Evolutionary conservation across 2,329 filamentous ascomycete genomes (phyloP), one percentile per base, ranked within the genome.

Genomic region (Trichoderma simmonsii): DNA sequence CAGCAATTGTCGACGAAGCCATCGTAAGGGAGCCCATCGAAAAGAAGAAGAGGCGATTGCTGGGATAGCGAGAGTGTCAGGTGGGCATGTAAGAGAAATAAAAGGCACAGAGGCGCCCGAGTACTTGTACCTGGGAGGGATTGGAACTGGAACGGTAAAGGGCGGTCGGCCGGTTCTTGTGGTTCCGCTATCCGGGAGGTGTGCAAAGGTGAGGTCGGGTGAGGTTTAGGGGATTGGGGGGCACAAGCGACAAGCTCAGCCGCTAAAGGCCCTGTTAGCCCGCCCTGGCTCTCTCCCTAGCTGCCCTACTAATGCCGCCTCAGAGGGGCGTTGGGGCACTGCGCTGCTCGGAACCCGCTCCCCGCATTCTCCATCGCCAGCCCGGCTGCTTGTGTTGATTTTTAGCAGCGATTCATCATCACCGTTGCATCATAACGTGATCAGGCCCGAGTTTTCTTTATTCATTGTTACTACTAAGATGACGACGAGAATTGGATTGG

Each of bases 21-120:
- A 72, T 72, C 56, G 71, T 70, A 70, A 48, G 66, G 54, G 66
- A 70, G 54, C 60, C 61, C 71, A 72, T 70, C 69, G 69, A 71
- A 66, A 18, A 51, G 34, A 28, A 71, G 51, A 51, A 43, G 54
- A 60, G 60, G 51, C 28, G 18, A 60, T 26, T 56, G 32, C 7
- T 43, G 54, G 24, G 48, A 64, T 57, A 59, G 48, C n/a, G 26
- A 48, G 30, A n/a, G 65, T 28, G 64, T 39, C 64, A n/a, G 8
- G 64, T 36, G 64, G 48, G 18, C 26, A 32, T 15, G 48, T 24
- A 24, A 54, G 48, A 21, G 21, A 5, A 14, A 11, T 4, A 51
- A 43, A 43, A n/a, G 43, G 43, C 43, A 51, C 43, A 21, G 43
- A 51, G 43, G 48, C 21, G 8, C 24, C 51, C 51, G 18, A 15